Conservation (phyloP, 208 protist genomes). For the Wallacemonas sp. region DNA sequence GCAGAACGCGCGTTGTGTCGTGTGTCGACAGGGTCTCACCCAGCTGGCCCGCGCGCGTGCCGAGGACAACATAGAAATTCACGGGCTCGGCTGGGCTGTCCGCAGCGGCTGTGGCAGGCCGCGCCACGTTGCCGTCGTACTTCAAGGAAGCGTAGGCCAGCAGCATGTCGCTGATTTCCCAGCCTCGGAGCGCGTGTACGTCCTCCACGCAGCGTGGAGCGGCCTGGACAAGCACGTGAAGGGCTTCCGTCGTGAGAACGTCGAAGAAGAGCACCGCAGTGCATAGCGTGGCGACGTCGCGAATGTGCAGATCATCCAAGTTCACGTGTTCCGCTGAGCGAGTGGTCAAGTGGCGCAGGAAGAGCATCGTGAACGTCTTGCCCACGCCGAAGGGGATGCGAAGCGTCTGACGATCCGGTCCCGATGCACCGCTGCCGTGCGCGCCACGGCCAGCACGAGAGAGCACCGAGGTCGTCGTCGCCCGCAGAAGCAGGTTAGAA, state of each 20-base stretch:
- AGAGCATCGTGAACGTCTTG: constrained; percentile 27
- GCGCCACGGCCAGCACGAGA: neutral
- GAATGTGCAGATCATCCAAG: constrained; percentile 13
- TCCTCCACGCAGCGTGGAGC: constrained; percentile 40
- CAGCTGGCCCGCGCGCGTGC: constrained; percentile 44
- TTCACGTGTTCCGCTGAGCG: neutral
- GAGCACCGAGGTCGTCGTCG: neutral
- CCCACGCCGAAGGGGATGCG: constrained; percentile 62
- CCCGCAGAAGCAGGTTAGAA: constrained; percentile 2
- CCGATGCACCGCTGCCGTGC: constrained; percentile 3
- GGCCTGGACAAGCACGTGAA: constrained; percentile 41
- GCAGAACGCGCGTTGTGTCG: constrained; percentile 58
- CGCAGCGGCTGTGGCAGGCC: neutral
- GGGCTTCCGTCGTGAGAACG: constrained; percentile 32
- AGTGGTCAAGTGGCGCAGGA: constrained; percentile 13
- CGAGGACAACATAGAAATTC: constrained; percentile 64
- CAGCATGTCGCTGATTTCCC: constrained; percentile 57
- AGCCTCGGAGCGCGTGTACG: constrained; percentile 42
- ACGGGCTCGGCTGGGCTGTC: neutral
- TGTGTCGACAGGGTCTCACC: constrained; percentile 46
- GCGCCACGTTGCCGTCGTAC: constrained; percentile 23
- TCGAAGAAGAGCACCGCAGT: constrained; percentile 69
- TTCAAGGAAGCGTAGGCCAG: constrained; percentile 60
- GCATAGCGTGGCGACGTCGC: constrained; percentile 52
- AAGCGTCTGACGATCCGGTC: constrained; percentile 18